Evolutionary conservation across 2,329 filamentous ascomycete genomes (phyloP).

Genomic region (Epichloe sibirici): DNA sequence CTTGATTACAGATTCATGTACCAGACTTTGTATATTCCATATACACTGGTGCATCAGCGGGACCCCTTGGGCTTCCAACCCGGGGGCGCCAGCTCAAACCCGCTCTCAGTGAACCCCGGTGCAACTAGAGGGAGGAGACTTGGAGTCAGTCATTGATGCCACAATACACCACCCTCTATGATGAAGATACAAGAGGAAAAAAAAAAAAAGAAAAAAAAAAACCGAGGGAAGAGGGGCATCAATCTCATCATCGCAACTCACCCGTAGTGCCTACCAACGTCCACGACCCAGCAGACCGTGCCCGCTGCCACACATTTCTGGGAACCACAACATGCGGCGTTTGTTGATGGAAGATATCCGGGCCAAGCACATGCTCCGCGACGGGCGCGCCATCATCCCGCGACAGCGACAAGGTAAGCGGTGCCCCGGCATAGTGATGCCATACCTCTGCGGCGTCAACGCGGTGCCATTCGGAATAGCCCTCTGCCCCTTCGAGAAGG

Average conservation of each 20-base stretch:
- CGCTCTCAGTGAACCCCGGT: not conserved
- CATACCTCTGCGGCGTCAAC: conserved; percentile 35
- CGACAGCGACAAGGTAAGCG: conserved; percentile 32
- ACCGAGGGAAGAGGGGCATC: not conserved
- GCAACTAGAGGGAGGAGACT: not conserved
- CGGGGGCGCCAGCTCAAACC: not conserved
- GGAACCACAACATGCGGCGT: conserved; percentile 31
- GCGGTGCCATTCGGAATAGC: conserved; percentile 36
- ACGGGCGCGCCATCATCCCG: conserved; percentile 24
- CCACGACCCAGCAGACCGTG: conserved; percentile 25
- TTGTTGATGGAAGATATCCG: conserved; percentile 27
- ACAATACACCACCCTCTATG: no score
- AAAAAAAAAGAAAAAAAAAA: not conserved
- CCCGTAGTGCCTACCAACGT: conserved; percentile 29
- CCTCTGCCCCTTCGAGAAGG: conserved; percentile 30
- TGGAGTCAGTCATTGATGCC: not conserved
- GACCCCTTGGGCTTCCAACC: not conserved
- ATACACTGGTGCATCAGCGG: not conserved
- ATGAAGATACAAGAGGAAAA: not conserved
- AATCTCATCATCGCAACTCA: not conserved
- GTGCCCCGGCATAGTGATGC: conserved; percentile 42
- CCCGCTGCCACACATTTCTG: conserved; percentile 31
- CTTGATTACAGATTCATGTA: no score
- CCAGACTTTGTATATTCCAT: no score
- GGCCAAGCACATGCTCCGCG: conserved; percentile 22